These are phyloP conservation scores for Parafenestella ontariensis DNA, from an alignment of 2,329 filamentous ascomycete species.

Conservation along the genomic window DNA sequence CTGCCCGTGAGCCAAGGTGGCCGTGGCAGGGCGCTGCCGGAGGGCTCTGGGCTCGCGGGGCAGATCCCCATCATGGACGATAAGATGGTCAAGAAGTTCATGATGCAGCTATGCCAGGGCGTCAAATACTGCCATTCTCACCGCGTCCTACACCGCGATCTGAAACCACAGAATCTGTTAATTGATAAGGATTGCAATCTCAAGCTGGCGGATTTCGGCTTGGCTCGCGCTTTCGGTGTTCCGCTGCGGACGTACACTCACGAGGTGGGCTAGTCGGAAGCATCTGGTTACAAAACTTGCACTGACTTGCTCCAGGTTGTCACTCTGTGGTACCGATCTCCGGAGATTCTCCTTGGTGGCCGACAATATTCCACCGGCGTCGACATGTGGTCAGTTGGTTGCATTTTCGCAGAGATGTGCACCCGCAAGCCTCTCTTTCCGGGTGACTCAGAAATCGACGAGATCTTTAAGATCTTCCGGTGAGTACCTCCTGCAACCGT, in stretches of 20 bases:
- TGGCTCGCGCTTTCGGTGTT: conserved; percentile 89
- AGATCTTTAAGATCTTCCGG: conserved; percentile 96
- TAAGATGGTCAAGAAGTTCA: conserved; percentile 89
- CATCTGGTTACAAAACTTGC: too few relatives aligned
- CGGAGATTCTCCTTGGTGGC: conserved; percentile 88
- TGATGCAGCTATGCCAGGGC: conserved; percentile 84
- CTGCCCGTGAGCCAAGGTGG: conserved; percentile 84
- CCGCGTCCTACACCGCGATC: conserved; percentile 83
- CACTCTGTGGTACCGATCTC: conserved; percentile 90
- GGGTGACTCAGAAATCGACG: conserved; percentile 90
- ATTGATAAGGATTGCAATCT: conserved; percentile 87
- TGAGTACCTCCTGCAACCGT: conserved; percentile 49
- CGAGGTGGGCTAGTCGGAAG: conserved; percentile 62
- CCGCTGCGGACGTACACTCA: conserved; percentile 91
- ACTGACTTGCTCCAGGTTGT: conserved; percentile 66
- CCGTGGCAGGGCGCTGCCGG: conserved; percentile 82
- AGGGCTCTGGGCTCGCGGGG: conserved; percentile 71
- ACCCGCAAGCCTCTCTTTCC: conserved; percentile 92
- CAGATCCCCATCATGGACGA: conserved; percentile 75
- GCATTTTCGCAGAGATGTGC: conserved; percentile 97
- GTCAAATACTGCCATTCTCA: conserved; percentile 89
- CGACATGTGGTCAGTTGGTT: conserved; percentile 95
- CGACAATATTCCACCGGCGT: conserved; percentile 93
- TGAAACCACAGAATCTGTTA: conserved; percentile 90
- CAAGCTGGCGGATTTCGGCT: conserved; percentile 88